Evolutionary conservation across 495 filamentous ascomycete species (phyloP), one percentile per base, ranked within the genome.

Genomic region (Geopyxis carbonaria): DNA sequence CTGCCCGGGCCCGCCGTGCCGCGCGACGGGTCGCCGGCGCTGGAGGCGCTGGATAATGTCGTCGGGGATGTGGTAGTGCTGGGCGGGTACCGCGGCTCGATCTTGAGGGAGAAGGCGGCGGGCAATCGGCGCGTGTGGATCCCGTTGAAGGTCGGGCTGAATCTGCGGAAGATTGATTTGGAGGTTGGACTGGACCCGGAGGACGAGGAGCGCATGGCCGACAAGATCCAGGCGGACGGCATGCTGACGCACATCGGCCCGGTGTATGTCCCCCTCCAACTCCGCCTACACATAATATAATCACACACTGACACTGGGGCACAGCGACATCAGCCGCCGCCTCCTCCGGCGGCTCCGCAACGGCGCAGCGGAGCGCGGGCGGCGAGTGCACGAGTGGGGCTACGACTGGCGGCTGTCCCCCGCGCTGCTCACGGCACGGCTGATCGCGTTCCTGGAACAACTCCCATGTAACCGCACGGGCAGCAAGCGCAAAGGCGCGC

Each of bases 351-450:
- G 76, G 16, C 50, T 94, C 6, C 25, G 38, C 2, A 38, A 32
- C 5, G 89, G 87, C 44, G 72, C 73, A 2, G 59, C 66, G 27
- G 67, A 65, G 10, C 80, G 80, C 18, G 76, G 68, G 42, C 61
- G 94, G 1, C 66, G 84, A 27, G 72, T 94, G 2, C 78, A 79
- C 58, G 76, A 94, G 45, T 97, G 89, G 49, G 85, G 89, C 22
- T 97, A 93, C 53, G 87, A 97, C 57, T 97, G 87, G 87, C 72
- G 89, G 21, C 61, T 97, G 38, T 83, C 79, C 43, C 89, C 89
- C 1, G 69, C 80, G 49, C 60, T 87, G 1, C 67, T 91, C 2
- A 82, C 78, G 0, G 61, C 64, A 7, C 68, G 69, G 34, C 60
- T 97, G 4, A 69, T 77, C 20, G 53, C 64, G 22, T 93, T 78